A percentile compares a stretch with the other conserved stretches of the same genome.
Evolutionary conservation across 2,329 filamentous ascomycete genomes (phyloP).

Genomic region (Aulographum hederae): DNA sequence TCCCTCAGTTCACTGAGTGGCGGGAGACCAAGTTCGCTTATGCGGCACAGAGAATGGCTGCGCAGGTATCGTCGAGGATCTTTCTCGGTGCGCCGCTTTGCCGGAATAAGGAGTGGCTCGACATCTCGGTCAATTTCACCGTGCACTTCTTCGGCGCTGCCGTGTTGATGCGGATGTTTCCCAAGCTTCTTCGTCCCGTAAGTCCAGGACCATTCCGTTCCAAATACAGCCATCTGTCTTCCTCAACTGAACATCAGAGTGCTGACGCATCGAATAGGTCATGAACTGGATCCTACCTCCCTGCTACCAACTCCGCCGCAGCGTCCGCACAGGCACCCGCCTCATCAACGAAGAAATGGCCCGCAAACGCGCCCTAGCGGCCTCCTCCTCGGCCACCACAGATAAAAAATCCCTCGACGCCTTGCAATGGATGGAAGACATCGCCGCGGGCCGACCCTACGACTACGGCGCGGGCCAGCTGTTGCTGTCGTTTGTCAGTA

Average conservation of each 20-base stretch:
- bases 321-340: constrained; percentile 7
- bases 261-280: no score
- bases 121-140: constrained; percentile 16
- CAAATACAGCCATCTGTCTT: no score
- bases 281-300: constrained; percentile 17
- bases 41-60: constrained; percentile 10
- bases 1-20: no score
- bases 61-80: constrained; percentile 21
- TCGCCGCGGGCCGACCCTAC: constrained; percentile 5
- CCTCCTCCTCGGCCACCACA: no score
- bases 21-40: neutral
- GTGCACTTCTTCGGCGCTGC: constrained; percentile 16
- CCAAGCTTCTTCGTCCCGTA: constrained; percentile 16
- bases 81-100: constrained; percentile 20
- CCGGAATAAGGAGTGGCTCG: constrained; percentile 21
- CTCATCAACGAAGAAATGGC: no score
- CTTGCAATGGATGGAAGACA: constrained; percentile 11
- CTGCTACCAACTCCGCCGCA: constrained; percentile 11
- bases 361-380: no score
- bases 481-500: constrained; percentile 6
- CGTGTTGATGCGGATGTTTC: constrained; percentile 15
- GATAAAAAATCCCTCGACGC: constrained; percentile 9
- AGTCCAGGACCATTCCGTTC: no score
- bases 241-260: no score
- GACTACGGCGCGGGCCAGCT: constrained; percentile 5